Conservation (phyloP, 2,329 filamentous ascomycete species). For the Xylaria sp. region DNA sequence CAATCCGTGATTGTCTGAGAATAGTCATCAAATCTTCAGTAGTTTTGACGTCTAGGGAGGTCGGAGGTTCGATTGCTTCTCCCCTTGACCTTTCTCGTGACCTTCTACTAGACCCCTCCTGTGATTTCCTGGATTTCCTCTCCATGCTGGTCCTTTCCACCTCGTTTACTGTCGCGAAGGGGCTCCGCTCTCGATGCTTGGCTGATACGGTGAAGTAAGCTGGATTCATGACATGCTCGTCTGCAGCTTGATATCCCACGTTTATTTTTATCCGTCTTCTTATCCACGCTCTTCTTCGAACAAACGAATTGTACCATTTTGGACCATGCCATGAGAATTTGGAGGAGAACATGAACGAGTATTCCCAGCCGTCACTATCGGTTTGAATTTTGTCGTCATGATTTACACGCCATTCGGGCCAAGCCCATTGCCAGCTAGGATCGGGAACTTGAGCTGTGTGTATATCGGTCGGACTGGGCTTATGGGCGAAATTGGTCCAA, state of each 20-base stretch:
- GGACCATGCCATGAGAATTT: conserved; percentile 86
- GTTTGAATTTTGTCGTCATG: conserved; percentile 75
- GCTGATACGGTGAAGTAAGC: conserved; percentile 84
- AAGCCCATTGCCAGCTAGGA: conserved; percentile 92
- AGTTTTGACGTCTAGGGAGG: conserved; percentile 66
- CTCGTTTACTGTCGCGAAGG: conserved; percentile 54
- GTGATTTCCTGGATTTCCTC: conserved; percentile 49
- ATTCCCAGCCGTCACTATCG: conserved; percentile 95
- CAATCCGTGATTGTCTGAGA: conserved; percentile 78
- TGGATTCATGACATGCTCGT: conserved; percentile 74
- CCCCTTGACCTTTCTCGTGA: conserved; percentile 52
- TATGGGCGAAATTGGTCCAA: conserved; percentile 81
- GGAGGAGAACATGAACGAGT: conserved; percentile 84
- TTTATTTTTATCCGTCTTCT: conserved; percentile 78
- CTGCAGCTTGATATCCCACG: conserved; percentile 56
- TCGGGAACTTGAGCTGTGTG: conserved; percentile 92
- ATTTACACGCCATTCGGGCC: conserved; percentile 72
- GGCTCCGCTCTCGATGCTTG: conserved; percentile 53
- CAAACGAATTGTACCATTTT: conserved; percentile 94
- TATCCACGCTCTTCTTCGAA: conserved; percentile 89
- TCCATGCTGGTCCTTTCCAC: conserved; percentile 48
- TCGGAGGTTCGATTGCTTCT: conserved; percentile 48
- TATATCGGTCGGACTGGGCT: conserved; percentile 73
- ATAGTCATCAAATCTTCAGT: conserved; percentile 75
- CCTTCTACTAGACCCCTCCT: conserved; percentile 48